Percentiles rank a stretch among this genome's conserved stretches.
These are phyloP conservation scores for Leishmania aethiopica DNA, from an alignment of 208 protist genomes.

Conservation along the genomic window DNA sequence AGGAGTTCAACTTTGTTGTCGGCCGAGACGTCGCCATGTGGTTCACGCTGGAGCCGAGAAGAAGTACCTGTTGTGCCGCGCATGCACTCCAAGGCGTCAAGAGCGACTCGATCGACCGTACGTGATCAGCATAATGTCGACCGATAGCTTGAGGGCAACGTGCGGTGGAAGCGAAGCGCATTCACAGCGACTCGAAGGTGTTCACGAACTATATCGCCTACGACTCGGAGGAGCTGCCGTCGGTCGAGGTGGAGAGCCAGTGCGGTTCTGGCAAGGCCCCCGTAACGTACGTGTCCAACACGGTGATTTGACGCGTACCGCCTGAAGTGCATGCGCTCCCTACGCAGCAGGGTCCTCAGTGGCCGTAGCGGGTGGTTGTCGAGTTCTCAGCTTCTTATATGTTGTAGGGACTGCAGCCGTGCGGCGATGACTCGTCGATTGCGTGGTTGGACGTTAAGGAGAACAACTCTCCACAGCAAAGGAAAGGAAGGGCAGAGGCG, in stretches of 20 bases:
- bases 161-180: constrained; percentile 46
- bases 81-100: constrained; percentile 57
- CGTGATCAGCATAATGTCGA: constrained; percentile 49
- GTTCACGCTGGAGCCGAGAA: constrained; percentile 57
- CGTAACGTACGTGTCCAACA: constrained; percentile 11
- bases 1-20: constrained; percentile 59
- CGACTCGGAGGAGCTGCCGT: constrained; percentile 10
- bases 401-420: background rate
- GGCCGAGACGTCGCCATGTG: constrained; percentile 60
- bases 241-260: constrained; percentile 48
- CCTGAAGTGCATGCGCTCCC: background rate
- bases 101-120: constrained; percentile 40
- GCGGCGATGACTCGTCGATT: background rate
- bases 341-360: background rate
- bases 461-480: no score
- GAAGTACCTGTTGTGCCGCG: constrained; percentile 71
- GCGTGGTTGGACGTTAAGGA: background rate
- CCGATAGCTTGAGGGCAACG: constrained; percentile 34
- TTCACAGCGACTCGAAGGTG: constrained; percentile 36
- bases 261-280: constrained; percentile 25
- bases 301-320: background rate
- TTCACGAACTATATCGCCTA: constrained; percentile 55
- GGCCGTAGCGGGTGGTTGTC: no score
- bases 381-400: background rate
- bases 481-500: background rate